phyloP scores from a whole-genome alignment of 345 rosid species.

The Eucalyptus curtisii region DNA sequence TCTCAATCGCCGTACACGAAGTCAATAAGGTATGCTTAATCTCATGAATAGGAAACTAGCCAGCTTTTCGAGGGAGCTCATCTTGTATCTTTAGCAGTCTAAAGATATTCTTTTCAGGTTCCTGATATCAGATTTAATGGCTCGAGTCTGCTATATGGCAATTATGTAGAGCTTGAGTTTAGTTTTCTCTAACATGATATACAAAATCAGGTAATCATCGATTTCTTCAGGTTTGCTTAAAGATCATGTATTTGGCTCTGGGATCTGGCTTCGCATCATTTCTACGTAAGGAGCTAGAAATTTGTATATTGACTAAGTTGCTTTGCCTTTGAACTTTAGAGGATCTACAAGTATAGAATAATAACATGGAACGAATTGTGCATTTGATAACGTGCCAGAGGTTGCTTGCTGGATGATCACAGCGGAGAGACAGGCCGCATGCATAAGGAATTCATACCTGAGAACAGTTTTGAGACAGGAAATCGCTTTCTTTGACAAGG shows the following conservation, averaged over 20 bases:
- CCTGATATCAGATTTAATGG: neutral
- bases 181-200: neutral
- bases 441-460: slow-evolving; percentile 44
- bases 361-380: neutral
- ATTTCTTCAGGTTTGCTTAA: slow-evolving; percentile 16
- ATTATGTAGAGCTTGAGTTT: neutral
- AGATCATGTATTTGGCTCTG: slow-evolving; percentile 42
- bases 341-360: neutral
- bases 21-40: slow-evolving; percentile 18
- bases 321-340: neutral
- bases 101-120: neutral
- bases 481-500: slow-evolving; percentile 53
- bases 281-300: slow-evolving; percentile 34
- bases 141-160: neutral
- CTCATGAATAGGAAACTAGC: neutral
- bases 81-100: neutral
- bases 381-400: slow-evolving; percentile 17
- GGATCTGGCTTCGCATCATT: slow-evolving; percentile 42
- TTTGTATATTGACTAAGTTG: neutral
- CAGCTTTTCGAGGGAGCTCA: neutral
- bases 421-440: slow-evolving; percentile 55
- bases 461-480: slow-evolving; percentile 64
- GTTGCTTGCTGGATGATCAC: slow-evolving; percentile 76
- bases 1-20: slow-evolving; percentile 6
- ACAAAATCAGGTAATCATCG: neutral